Evolutionary conservation across 2,329 filamentous ascomycete species (phyloP), one percentile per base, ranked within the genome.

Genomic region (Chaetomiaceae sp.): DNA sequence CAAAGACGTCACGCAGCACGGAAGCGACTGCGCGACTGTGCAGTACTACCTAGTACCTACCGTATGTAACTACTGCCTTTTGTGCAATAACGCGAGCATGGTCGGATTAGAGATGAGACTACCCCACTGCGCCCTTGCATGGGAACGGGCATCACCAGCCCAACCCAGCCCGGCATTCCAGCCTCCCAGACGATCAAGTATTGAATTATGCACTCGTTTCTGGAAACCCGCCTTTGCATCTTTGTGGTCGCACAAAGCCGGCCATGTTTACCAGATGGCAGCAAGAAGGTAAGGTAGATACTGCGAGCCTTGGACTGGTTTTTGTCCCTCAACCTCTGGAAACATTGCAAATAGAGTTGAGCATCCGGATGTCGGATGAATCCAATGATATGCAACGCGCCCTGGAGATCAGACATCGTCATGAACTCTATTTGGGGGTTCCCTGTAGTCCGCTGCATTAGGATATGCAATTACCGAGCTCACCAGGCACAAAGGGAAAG

Each of bases 191-290:
- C 25, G 34, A 40, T 48, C 45, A 48, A 25, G 36, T 40, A 40
- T 36, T 34, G 29, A 40, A 32, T 48, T 38, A 38, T 48, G 45
- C 45, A 48, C 45, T 43, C 25, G 5, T 25, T n/a, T 29, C 25
- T 18, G 27, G 25, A 25, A 23, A n/a, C 32, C 20, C n/a, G 18
- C 29, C 13, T 33, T 9, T 27, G 25, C 25, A 27, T 9, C 25
- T 42, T 27, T 36, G 8, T 43, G 40, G n/a, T 37, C 34, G 14
- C 25, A 27, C 25, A 27, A 40, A 25, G 37, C 5, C 13, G 13
- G 13, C 18, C 10, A 13, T 40, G 18, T 21, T 8, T 25, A 5
- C 11, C 20, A 13, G 9, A n/a, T 25, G 37, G 20, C 25, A 40
- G 21, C 36, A 38, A 38, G 36, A 11, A 38, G 18, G 16, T 38